Conservation (phyloP, 2,329 filamentous ascomycete species). For the Emergomyces pasteurianus region DNA sequence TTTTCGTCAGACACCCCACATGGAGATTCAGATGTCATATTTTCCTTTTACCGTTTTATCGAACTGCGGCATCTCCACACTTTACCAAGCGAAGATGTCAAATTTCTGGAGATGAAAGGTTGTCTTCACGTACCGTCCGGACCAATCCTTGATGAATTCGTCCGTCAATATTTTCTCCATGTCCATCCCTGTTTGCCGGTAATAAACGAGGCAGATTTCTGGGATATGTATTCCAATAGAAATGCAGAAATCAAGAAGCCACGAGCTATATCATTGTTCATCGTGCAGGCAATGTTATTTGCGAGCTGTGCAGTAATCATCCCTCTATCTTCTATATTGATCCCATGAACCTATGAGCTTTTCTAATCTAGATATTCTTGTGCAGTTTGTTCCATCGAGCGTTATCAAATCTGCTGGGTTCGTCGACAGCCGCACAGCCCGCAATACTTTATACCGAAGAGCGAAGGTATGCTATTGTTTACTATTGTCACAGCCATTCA, state of each 20-base stretch:
- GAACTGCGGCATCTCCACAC: slow-evolving; percentile 9
- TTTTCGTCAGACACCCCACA: slow-evolving; percentile 8
- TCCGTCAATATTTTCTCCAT: slow-evolving; percentile 26
- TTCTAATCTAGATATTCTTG: slow-evolving; percentile 12
- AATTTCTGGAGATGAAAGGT: slow-evolving; percentile 36
- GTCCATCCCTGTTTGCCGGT: slow-evolving; percentile 21
- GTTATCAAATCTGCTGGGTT: slow-evolving; percentile 32
- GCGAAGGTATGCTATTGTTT: slow-evolving; percentile 24
- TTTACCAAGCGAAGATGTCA: slow-evolving; percentile 33
- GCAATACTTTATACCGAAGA: slow-evolving; percentile 35
- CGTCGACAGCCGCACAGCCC: slow-evolving; percentile 31
- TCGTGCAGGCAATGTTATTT: slow-evolving; percentile 22
- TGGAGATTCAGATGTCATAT: slow-evolving; percentile 29
- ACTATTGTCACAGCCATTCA: background rate
- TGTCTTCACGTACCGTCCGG: slow-evolving; percentile 36
- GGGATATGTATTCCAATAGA: slow-evolving; percentile 17
- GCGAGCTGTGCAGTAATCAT: slow-evolving; percentile 29
- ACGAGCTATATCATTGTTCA: slow-evolving; percentile 18
- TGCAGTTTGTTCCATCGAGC: slow-evolving; percentile 37
- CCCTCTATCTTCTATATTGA: slow-evolving; percentile 8
- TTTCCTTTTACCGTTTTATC: slow-evolving; percentile 17
- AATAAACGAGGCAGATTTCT: slow-evolving; percentile 35
- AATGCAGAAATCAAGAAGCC: background rate
- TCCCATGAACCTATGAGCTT: slow-evolving; percentile 8
- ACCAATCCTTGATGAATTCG: slow-evolving; percentile 35